Evolutionary conservation across 495 filamentous ascomycete species (phyloP).

Genomic region (Diplogelasinospora grovesii): DNA sequence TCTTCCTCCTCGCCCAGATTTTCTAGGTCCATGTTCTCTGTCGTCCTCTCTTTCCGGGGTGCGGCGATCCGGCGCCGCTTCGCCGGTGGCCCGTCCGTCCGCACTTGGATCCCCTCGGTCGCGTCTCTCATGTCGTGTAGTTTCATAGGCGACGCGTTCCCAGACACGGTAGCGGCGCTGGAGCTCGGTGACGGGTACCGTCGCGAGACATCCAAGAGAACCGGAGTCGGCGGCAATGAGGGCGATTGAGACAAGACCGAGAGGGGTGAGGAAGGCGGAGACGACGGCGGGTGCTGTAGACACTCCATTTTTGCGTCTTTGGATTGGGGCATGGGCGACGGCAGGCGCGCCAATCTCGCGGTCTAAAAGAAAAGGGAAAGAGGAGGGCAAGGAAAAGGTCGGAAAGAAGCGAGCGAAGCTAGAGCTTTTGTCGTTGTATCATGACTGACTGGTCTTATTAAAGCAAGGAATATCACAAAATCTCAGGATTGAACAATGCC

Average conservation of each 20-base stretch:
- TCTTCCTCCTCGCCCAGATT: constrained; percentile 34
- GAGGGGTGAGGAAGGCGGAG: constrained; percentile 44
- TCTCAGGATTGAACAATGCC: too few species aligned
- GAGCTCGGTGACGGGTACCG: constrained; percentile 39
- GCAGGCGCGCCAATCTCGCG: too few species aligned
- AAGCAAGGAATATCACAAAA: too few species aligned
- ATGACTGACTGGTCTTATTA: too few species aligned
- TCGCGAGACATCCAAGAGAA: constrained; percentile 26
- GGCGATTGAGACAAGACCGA: constrained; percentile 49
- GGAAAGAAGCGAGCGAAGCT: too few species aligned
- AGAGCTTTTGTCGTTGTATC: too few species aligned
- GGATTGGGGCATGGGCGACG: too few species aligned
- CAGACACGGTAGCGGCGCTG: constrained; percentile 30
- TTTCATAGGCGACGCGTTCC: constrained; percentile 38
- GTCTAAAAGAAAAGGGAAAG: constrained; percentile 1
- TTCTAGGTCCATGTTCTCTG: constrained; percentile 67
- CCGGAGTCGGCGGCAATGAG: constrained; percentile 45
- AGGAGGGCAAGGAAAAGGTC: too few species aligned
- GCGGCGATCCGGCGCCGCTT: constrained; percentile 64
- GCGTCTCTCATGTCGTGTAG: constrained; percentile 20
- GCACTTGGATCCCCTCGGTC: constrained; percentile 38
- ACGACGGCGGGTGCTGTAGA: constrained; percentile 10
- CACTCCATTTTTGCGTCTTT: too few species aligned
- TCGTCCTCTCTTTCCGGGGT: constrained; percentile 64
- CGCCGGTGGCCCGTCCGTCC: constrained; percentile 54